Conservation (phyloP, 2,329 filamentous ascomycete genomes). For the Arthrocladium fulminans region DNA sequence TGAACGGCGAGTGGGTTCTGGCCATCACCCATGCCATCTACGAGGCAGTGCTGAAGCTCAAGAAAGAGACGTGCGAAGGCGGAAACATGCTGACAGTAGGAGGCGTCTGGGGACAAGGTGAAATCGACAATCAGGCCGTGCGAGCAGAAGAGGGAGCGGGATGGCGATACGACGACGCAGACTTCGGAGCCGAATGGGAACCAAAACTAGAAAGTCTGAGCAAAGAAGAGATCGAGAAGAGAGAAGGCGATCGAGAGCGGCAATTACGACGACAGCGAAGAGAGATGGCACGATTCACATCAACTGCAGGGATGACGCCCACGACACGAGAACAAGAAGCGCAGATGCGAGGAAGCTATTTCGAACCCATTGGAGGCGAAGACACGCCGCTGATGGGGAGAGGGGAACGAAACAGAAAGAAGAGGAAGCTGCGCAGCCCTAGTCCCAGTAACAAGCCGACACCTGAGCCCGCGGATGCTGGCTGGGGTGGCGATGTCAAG, state of each 20-base stretch:
- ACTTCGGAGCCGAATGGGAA: constrained; percentile 75
- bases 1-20: constrained; percentile 86
- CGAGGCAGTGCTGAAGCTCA: constrained; percentile 80
- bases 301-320: constrained; percentile 64
- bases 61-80: constrained; percentile 93
- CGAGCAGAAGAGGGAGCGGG: constrained; percentile 69
- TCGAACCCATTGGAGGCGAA: constrained; percentile 43
- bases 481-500: constrained; percentile 58
- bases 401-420: constrained; percentile 90
- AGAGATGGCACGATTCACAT: constrained; percentile 88
- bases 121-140: constrained; percentile 82
- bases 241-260: constrained; percentile 86
- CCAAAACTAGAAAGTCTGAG: constrained; percentile 72
- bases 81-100: constrained; percentile 63
- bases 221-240: constrained; percentile 95
- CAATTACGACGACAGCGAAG: constrained; percentile 77
- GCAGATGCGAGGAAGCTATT: constrained; percentile 47
- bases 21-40: constrained; percentile 95
- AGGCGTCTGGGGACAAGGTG: constrained; percentile 48
- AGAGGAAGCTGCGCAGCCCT: constrained; percentile 79
- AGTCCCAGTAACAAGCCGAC: constrained; percentile 66
- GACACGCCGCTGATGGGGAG: constrained; percentile 75
- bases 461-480: constrained; percentile 48
- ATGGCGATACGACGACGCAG: constrained; percentile 92
- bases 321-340: constrained; percentile 56